Percentiles rank a stretch among this genome's conserved stretches.
phyloP scores from a whole-genome alignment of 306 rosid species.

The Malus sieversii region DNA sequence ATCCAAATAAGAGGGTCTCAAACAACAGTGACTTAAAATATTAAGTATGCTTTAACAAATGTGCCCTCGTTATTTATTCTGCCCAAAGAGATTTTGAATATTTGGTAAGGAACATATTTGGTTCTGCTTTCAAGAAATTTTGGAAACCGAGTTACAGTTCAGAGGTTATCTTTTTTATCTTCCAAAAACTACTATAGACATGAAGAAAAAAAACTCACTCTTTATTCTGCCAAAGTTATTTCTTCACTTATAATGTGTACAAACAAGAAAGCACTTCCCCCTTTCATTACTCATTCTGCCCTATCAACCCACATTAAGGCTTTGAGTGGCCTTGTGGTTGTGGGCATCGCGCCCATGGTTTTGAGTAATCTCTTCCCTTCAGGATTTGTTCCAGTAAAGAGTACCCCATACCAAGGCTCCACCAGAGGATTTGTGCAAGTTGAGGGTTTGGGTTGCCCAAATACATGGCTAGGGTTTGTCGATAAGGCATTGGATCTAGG shows the following conservation, averaged over 20 bases:
- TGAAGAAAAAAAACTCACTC: too few species aligned
- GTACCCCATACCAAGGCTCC: neutral
- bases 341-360: neutral
- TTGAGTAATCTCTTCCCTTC: neutral
- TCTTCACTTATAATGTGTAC: too few species aligned
- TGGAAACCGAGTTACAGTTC: too few species aligned
- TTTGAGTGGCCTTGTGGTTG: neutral
- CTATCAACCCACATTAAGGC: too few species aligned
- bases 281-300: neutral
- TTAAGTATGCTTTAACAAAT: neutral
- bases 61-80: neutral
- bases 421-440: neutral
- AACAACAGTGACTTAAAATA: neutral
- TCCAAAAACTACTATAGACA: neutral
- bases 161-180: neutral
- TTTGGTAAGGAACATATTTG: too few species aligned
- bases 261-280: neutral
- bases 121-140: too few species aligned
- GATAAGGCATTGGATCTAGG: neutral
- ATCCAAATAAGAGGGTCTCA: neutral
- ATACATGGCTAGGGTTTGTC: neutral
- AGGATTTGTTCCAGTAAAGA: neutral
- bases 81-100: neutral
- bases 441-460: neutral
- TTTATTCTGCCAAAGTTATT: too few species aligned